Percentiles rank a stretch among this genome's conserved stretches.
Evolutionary conservation across 768 basidiomycete species (phyloP).

Genomic region (Hydnum rufescens): DNA sequence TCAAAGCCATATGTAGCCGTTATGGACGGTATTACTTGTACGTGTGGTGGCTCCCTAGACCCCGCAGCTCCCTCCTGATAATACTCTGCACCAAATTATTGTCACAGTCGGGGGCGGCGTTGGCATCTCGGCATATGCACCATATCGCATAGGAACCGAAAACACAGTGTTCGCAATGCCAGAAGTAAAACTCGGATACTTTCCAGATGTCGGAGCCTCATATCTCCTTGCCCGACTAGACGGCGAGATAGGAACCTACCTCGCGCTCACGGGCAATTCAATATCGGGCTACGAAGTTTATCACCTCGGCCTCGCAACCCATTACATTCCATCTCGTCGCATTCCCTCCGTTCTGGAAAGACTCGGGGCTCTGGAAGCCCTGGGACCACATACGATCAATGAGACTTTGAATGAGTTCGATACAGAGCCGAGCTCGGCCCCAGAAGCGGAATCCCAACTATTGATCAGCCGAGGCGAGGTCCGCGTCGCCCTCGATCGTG

Average conservation of each 20-base stretch:
- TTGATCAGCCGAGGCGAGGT: slow-evolving; percentile 28
- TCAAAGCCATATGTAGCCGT: slow-evolving; percentile 81
- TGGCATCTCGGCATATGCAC: slow-evolving; percentile 65
- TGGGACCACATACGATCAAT: slow-evolving; percentile 33
- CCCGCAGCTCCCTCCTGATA: slow-evolving; percentile 1
- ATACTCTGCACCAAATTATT: background rate
- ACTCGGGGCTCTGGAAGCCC: slow-evolving; percentile 29
- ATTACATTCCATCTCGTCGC: slow-evolving; percentile 64
- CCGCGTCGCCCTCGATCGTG: slow-evolving; percentile 60
- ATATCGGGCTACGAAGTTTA: slow-evolving; percentile 68
- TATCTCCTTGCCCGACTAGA: slow-evolving; percentile 72
- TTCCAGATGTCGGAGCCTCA: slow-evolving; percentile 83
- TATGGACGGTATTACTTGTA: slow-evolving; percentile 83
- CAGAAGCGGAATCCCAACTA: slow-evolving; percentile 14
- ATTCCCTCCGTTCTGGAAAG: slow-evolving; percentile 51
- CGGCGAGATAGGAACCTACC: slow-evolving; percentile 84
- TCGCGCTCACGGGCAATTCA: slow-evolving; percentile 60
- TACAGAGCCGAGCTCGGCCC: slow-evolving; percentile 34
- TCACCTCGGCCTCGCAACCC: slow-evolving; percentile 86
- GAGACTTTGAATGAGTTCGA: slow-evolving; percentile 47
- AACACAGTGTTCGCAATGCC: slow-evolving; percentile 90
- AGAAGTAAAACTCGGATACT: slow-evolving; percentile 81
- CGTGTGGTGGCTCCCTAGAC: slow-evolving; percentile 7
- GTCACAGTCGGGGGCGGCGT: slow-evolving; percentile 84
- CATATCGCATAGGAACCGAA: slow-evolving; percentile 86